Percentiles rank a stretch among this genome's conserved stretches.
phyloP scores from a whole-genome alignment of 2,329 filamentous ascomycete genomes.

The Samsoniella hepiali region DNA sequence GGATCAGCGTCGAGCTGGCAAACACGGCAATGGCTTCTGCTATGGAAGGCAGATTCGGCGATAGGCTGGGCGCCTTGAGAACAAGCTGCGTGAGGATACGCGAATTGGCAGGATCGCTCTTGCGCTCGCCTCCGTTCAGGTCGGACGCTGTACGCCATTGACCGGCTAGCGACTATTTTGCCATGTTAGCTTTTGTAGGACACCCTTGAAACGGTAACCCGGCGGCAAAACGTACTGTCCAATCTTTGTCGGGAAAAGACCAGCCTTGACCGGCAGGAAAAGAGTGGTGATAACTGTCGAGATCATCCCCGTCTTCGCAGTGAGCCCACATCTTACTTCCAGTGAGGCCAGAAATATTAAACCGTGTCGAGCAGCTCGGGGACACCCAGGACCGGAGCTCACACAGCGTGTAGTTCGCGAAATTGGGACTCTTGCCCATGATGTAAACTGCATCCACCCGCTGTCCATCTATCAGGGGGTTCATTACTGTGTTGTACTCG shows the following conservation, averaged over 20 bases:
- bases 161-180: slow-evolving; percentile 42
- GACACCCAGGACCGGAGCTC: slow-evolving; percentile 62
- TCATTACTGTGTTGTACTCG: slow-evolving; percentile 64
- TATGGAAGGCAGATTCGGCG: slow-evolving; percentile 59
- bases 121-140: slow-evolving; percentile 52
- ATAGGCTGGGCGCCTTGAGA: slow-evolving; percentile 40
- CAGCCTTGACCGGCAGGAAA: slow-evolving; percentile 30
- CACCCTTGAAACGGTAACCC: background rate
- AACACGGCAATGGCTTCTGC: slow-evolving; percentile 72
- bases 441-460: slow-evolving; percentile 59
- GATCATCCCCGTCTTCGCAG: slow-evolving; percentile 57
- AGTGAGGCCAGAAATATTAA: slow-evolving; percentile 50
- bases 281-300: slow-evolving; percentile 52
- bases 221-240: slow-evolving; percentile 36
- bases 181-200: background rate
- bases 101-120: slow-evolving; percentile 56
- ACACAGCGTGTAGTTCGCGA: slow-evolving; percentile 62
- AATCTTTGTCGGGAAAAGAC: slow-evolving; percentile 43
- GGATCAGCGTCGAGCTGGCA: slow-evolving; percentile 62
- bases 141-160: slow-evolving; percentile 55
- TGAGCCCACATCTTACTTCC: slow-evolving; percentile 59
- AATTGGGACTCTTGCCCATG: slow-evolving; percentile 48
- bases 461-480: slow-evolving; percentile 37
- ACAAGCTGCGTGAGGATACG: slow-evolving; percentile 55
- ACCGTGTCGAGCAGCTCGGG: slow-evolving; percentile 63